Evolutionary conservation across 345 rosid species (phyloP).

Genomic region (Limnanthes douglasii): DNA sequence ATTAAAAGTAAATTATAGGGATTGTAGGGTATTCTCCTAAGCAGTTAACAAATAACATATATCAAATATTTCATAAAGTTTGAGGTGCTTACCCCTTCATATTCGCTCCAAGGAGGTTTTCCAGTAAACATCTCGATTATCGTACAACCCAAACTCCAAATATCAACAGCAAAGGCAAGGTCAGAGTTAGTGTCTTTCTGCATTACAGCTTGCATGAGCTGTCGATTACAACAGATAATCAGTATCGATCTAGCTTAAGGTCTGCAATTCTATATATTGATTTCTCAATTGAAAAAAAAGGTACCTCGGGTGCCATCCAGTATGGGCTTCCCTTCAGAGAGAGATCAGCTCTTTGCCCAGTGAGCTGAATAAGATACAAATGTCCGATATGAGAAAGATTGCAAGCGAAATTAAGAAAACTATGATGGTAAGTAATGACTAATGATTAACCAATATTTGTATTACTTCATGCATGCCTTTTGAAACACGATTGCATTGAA

Average conservation of each 20-base stretch:
- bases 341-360: conserved; percentile 78
- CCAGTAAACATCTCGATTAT: conserved; percentile 95
- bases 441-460: no score
- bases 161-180: conserved; percentile 87
- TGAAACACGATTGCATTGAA: neutral
- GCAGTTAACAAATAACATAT: no score
- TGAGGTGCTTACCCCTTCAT: conserved; percentile 68
- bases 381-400: conserved; percentile 1
- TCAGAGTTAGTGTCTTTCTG: conserved; percentile 65
- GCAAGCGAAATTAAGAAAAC: no score
- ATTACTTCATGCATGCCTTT: no score
- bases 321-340: conserved; percentile 94
- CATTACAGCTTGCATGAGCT: conserved; percentile 93
- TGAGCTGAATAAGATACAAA: conserved; percentile 46
- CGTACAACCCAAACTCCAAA: conserved; percentile 98
- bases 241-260: conserved; percentile 3
- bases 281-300: conserved; percentile 1
- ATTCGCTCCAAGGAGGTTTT: conserved; percentile 95
- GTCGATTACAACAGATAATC: conserved; percentile 10
- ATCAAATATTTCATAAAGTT: no score
- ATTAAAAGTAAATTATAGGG: no score
- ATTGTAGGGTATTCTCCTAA: no score
- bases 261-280: neutral
- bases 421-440: no score
- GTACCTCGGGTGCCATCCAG: conserved; percentile 99